phyloP scores from a whole-genome alignment of 2,329 filamentous ascomycete species.

The Xylaria hypoxylon region DNA sequence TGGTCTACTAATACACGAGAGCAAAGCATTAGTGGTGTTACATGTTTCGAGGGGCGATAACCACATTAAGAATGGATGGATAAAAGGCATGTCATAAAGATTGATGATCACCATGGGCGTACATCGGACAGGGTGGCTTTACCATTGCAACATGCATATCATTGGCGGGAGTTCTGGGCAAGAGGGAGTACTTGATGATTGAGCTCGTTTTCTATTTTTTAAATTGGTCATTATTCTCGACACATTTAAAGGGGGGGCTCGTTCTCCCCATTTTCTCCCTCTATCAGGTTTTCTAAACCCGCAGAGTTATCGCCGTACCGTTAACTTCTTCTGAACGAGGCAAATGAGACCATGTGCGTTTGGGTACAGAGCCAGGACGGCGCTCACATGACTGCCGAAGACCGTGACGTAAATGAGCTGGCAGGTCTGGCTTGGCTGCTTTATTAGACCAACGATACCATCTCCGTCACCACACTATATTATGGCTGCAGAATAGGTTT shows the following conservation, averaged over 20 bases:
- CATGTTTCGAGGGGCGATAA: constrained; percentile 43
- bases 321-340: constrained; percentile 5
- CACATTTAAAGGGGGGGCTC: constrained; percentile 17
- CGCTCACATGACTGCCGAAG: constrained; percentile 13
- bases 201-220: constrained; percentile 37
- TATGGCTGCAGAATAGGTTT: constrained; percentile 26
- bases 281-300: constrained; percentile 5
- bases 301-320: background rate
- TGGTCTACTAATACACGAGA: constrained; percentile 45
- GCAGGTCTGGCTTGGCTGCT: constrained; percentile 26
- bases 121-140: constrained; percentile 44
- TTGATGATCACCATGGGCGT: constrained; percentile 46
- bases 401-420: constrained; percentile 11
- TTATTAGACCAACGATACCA: constrained; percentile 29
- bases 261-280: constrained; percentile 5
- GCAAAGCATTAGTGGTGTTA: constrained; percentile 49
- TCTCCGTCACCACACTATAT: constrained; percentile 22
- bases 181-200: constrained; percentile 38
- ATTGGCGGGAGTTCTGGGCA: constrained; percentile 49
- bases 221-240: constrained; percentile 36
- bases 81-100: constrained; percentile 44
- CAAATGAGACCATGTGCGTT: constrained; percentile 13
- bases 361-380: constrained; percentile 9
- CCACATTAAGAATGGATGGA: constrained; percentile 44
- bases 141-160: constrained; percentile 45